A percentile compares a stretch with the other conserved stretches of the same genome.
These are phyloP conservation scores for Rhytidiadelphus loreus DNA, from an alignment of 225 moss, liverwort and hornwort species.

Conservation along the genomic window DNA sequence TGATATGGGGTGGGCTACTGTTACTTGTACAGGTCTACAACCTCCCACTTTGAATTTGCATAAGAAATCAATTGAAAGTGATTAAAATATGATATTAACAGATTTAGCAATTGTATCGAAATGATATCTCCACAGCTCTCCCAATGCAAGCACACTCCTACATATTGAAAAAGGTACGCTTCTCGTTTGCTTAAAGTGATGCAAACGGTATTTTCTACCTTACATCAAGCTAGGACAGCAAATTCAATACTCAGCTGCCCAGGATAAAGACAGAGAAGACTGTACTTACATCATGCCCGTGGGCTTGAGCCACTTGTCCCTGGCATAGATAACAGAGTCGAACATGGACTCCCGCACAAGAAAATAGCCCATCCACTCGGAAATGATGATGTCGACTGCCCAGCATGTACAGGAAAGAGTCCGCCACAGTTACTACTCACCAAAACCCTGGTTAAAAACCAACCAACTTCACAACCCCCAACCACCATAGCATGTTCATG, in stretches of 20 bases:
- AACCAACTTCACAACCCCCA: slow-evolving; percentile 61
- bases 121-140: background rate
- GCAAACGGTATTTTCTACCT: background rate
- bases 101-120: background rate
- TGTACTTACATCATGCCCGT: slow-evolving; percentile 79
- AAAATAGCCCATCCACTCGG: slow-evolving; percentile 99
- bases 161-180: background rate
- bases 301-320: slow-evolving; percentile 84
- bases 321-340: slow-evolving; percentile 83
- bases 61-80: background rate
- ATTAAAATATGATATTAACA: background rate
- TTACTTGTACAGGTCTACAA: background rate
- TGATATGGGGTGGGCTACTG: background rate
- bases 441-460: slow-evolving; percentile 73
- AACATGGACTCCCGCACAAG: slow-evolving; percentile 98
- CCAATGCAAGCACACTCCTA: background rate
- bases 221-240: background rate
- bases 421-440: slow-evolving; percentile 75
- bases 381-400: slow-evolving; percentile 98
- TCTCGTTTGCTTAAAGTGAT: background rate
- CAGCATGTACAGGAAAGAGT: slow-evolving; percentile 68
- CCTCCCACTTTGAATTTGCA: background rate
- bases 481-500: slow-evolving; percentile 30
- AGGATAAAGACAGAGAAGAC: background rate
- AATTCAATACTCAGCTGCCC: background rate